A percentile compares a stretch with the other conserved stretches of the same genome.
Conservation (phyloP, 2,329 filamentous ascomycete species). For the Phialophora macrospora region DNA sequence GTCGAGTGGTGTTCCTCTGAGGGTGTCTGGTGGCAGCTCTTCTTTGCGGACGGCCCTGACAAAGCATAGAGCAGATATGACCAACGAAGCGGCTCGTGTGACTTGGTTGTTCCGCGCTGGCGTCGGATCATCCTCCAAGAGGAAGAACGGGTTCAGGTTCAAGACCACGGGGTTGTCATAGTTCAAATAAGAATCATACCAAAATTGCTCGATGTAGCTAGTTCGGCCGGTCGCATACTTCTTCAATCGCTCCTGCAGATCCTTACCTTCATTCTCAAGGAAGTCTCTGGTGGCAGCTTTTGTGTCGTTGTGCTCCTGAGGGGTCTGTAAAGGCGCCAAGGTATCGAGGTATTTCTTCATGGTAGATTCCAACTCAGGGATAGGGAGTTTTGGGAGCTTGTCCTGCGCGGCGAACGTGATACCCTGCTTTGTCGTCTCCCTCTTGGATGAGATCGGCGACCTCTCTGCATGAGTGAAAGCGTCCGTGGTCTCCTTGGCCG, state of each 20-base stretch:
- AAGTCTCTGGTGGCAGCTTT: conserved; percentile 82
- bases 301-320: conserved; percentile 82
- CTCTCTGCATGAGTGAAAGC: conserved; percentile 54
- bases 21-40: conserved; percentile 84
- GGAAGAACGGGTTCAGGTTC: conserved; percentile 96
- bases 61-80: conserved; percentile 87
- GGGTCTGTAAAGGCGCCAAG: conserved; percentile 78
- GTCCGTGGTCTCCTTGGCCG: conserved; percentile 37
- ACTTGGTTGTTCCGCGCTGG: conserved; percentile 96
- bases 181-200: conserved; percentile 98
- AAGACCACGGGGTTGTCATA: conserved; percentile 97
- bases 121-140: conserved; percentile 95
- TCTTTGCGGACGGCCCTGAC: conserved; percentile 91
- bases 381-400: conserved; percentile 85
- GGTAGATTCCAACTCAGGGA: conserved; percentile 81
- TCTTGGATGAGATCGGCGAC: conserved; percentile 54
- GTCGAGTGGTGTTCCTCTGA: conserved; percentile 83
- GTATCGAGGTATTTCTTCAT: conserved; percentile 79
- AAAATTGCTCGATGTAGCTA: conserved; percentile 99
- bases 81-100: conserved; percentile 87
- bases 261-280: conserved; percentile 76
- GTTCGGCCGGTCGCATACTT: conserved; percentile 87
- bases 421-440: conserved; percentile 62
- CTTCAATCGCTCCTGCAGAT: conserved; percentile 85
- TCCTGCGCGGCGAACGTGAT: conserved; percentile 91